Conservation (phyloP, 352 stramenopile genomes). For the Blastocystis sp. region DNA sequence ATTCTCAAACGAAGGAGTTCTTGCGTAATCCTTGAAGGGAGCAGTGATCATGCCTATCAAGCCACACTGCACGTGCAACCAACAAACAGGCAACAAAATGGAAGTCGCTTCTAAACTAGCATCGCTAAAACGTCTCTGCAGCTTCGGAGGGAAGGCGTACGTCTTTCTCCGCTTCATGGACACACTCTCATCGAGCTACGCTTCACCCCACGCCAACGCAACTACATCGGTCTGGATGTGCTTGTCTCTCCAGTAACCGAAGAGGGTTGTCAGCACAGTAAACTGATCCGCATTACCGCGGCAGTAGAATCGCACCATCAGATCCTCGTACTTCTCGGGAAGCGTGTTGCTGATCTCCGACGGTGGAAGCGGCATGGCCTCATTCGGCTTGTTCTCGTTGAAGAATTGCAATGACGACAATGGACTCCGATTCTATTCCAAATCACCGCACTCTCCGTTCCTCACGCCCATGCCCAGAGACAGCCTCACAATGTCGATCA, state of each 20-base stretch:
- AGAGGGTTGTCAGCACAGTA: constrained; percentile 11
- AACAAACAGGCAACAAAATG: constrained; percentile 14
- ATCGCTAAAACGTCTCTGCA: constrained; percentile 2
- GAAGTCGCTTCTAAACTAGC: neutral
- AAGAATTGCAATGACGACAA: constrained; percentile 34
- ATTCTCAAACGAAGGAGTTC: neutral
- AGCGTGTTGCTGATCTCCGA: constrained; percentile 30
- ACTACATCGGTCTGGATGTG: neutral
- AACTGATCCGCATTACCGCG: constrained; percentile 13
- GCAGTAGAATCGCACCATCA: constrained; percentile 30
- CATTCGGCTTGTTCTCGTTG: neutral
- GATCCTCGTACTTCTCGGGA: constrained; percentile 9
- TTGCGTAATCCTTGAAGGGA: neutral
- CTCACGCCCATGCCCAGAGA: constrained; percentile 21
- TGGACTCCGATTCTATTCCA: constrained; percentile 13
- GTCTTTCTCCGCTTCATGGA: constrained; percentile 7
- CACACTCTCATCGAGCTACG: neutral
- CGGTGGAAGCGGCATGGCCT: neutral
- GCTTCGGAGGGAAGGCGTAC: constrained; percentile 6
- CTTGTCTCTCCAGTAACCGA: constrained; percentile 30
- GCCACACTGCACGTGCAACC: neutral
- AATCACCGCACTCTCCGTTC: neutral
- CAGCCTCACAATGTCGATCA: constrained; percentile 44
- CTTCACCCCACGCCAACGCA: neutral
- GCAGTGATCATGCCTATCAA: constrained; percentile 32